Evolutionary conservation across 1,284 basidiomycete genomes (phyloP).

Genomic region (Prillingera fragicola): DNA sequence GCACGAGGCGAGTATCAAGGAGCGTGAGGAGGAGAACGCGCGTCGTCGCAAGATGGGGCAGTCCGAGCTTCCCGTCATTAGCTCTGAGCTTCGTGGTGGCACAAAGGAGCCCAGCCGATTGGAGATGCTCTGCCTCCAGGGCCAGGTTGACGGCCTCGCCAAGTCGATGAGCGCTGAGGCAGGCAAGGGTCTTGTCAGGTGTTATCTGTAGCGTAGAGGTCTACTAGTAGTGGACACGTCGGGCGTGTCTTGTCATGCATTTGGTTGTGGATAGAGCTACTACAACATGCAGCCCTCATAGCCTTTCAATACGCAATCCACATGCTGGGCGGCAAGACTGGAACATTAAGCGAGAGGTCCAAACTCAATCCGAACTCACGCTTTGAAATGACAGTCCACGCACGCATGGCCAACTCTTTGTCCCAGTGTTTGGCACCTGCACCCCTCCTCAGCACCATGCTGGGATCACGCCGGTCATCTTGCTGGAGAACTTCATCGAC

Average conservation of each 20-base stretch:
- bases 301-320: slow-evolving; percentile 41
- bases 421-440: not conserved
- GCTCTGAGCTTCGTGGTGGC: slow-evolving; percentile 75
- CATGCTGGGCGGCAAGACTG: slow-evolving; percentile 35
- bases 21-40: slow-evolving; percentile 85
- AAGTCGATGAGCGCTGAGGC: slow-evolving; percentile 69
- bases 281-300: too few relatives aligned
- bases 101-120: slow-evolving; percentile 84
- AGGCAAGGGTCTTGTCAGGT: slow-evolving; percentile 51
- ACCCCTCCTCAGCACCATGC: slow-evolving; percentile 16
- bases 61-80: slow-evolving; percentile 78
- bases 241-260: too few relatives aligned
- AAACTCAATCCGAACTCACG: slow-evolving; percentile 18
- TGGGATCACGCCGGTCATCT: slow-evolving; percentile 16
- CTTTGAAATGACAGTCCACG: slow-evolving; percentile 33
- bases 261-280: too few relatives aligned
- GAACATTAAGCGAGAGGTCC: not conserved
- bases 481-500: slow-evolving; percentile 24
- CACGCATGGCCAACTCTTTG: slow-evolving; percentile 13
- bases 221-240: not conserved
- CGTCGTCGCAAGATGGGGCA: slow-evolving; percentile 76
- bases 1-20: slow-evolving; percentile 72
- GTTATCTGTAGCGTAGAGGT: slow-evolving; percentile 37
- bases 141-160: slow-evolving; percentile 79
- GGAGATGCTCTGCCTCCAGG: slow-evolving; percentile 78